Base-by-base conservation (phyloP, 192 early-diverging fungal species). In the Backusella macrospora region DNA sequence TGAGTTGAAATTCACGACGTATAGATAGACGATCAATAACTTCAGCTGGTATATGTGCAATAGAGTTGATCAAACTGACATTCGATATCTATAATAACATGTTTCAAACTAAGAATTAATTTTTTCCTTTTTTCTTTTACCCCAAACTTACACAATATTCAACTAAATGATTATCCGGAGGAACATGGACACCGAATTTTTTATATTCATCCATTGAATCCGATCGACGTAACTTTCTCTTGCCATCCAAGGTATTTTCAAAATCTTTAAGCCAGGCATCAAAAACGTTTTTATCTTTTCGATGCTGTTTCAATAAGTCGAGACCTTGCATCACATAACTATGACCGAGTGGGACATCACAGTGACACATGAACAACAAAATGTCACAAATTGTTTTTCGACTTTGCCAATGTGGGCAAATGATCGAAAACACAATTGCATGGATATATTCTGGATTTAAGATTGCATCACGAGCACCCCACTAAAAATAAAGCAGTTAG, bases 261-360 rank as follows among this genome's bases (percentile, higher is more conserved):
- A 92, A 71, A 34, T 87, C 83, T 37, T 84, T 83, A 78, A 94
- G 81, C 93, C 93, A 94, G 16, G 89, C 89, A 82, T 92, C 91
- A 71, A 93, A 94, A 18, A 82, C 73, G 21, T 85, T 81, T 78
- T 87, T 77, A 44, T 87, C 86, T 45, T 78, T 80, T 65, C 80
- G 86, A 81, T 91, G 88, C 74, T 91, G 85, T 74, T 86, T 86
- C 71, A 92, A 82, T 74, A 87, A 82, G 49, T 94, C 93, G 65
- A 94, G 78, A 18, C 93, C 93, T 72, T 88, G 87, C 23, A 94
- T 75, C 9, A 94, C 93, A 16, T 88, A 76, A 14, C 83, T 84
- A 48, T 92, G 90, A 18, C 92, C 92, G 8, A 79, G 85, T 13
- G 90, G 90, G n/a, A 89, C 86, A 64, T 92, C 89, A 65, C 87